Evolutionary conservation across 176 grass and related monocot genomes (phyloP).

Genomic region (Sorghum bicolor): DNA sequence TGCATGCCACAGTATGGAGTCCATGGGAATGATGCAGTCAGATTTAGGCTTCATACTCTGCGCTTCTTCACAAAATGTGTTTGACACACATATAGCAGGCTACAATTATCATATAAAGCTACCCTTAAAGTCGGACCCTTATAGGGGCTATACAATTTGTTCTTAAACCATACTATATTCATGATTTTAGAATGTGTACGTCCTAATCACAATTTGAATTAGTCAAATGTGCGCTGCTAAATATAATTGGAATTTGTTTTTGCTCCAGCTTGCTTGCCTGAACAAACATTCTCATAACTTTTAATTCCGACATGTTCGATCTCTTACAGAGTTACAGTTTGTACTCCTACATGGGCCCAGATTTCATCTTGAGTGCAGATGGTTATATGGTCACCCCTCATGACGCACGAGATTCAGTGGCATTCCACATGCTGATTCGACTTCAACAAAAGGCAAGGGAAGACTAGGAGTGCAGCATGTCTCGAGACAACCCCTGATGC

Average conservation of each 20-base stretch:
- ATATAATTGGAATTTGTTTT: not conserved
- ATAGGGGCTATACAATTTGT: not conserved
- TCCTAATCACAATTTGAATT: no score
- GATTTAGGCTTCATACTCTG: not conserved
- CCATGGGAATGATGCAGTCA: not conserved
- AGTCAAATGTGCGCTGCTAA: no score
- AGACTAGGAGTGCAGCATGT: no score
- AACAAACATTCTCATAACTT: not conserved
- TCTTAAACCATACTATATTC: not conserved
- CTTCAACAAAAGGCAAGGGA: no score
- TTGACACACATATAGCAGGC: not conserved
- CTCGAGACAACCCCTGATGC: no score
- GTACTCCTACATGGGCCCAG: constrained; percentile 1
- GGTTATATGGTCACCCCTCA: no score
- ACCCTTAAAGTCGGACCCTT: not conserved
- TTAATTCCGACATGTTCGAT: not conserved
- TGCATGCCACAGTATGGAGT: not conserved
- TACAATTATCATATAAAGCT: not conserved
- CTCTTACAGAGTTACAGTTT: constrained; percentile 3
- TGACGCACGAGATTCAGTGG: no score
- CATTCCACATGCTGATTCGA: no score
- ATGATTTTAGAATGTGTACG: no score
- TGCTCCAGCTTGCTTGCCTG: not conserved
- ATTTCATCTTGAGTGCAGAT: no score
- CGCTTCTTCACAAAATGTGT: not conserved